Percentiles rank a stretch among this genome's conserved stretches.
These are phyloP conservation scores for Ophiosphaerella narmari DNA, from an alignment of 2,329 filamentous ascomycete species.

Conservation along the genomic window DNA sequence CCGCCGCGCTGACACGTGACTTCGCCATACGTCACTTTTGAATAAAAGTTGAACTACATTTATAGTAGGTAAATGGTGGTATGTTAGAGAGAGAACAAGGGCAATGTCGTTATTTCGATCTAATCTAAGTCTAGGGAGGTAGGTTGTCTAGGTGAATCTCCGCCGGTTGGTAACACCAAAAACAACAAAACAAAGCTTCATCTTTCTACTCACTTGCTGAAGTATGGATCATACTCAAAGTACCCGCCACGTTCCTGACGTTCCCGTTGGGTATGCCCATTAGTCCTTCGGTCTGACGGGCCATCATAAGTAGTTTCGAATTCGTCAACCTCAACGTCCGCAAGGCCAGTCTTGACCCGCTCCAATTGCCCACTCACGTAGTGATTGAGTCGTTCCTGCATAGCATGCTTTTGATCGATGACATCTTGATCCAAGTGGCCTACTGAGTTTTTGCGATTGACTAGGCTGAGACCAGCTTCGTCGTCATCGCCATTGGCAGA, in stretches of 20 bases:
- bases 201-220: slow-evolving; percentile 21
- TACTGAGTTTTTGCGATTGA: slow-evolving; percentile 53
- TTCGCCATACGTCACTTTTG: not conserved
- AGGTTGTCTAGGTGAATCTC: slow-evolving; percentile 8
- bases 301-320: slow-evolving; percentile 63
- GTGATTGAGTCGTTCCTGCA: slow-evolving; percentile 69
- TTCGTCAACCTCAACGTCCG: slow-evolving; percentile 63
- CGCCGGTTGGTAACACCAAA: slow-evolving; percentile 3
- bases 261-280: slow-evolving; percentile 28
- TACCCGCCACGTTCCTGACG: slow-evolving; percentile 20
- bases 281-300: slow-evolving; percentile 25
- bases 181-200: not conserved
- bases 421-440: slow-evolving; percentile 59
- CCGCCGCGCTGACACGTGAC: slow-evolving; percentile 17
- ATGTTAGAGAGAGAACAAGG: not conserved
- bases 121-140: slow-evolving; percentile 30
- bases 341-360: slow-evolving; percentile 67
- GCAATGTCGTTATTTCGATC: slow-evolving; percentile 11
- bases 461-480: slow-evolving; percentile 28
- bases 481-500: slow-evolving; percentile 44
- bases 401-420: slow-evolving; percentile 41
- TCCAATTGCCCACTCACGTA: slow-evolving; percentile 84
- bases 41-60: not conserved
- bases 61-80: not conserved
- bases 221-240: slow-evolving; percentile 37